A percentile compares a stretch with the other conserved stretches of the same genome.
phyloP scores from a whole-genome alignment of 2,329 filamentous ascomycete genomes.

The Aspergillus texensis region DNA sequence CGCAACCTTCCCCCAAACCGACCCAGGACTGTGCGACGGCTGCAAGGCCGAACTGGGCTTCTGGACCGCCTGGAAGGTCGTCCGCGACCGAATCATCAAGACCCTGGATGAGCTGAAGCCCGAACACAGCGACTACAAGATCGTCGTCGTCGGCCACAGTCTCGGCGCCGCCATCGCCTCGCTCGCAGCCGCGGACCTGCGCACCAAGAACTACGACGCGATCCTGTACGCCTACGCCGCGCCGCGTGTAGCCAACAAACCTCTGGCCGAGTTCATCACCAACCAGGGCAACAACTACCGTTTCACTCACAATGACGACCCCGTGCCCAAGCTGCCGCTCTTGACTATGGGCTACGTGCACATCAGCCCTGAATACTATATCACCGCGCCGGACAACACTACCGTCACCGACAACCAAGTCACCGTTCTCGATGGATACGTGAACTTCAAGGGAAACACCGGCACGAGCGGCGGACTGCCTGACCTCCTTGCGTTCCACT shows the following conservation, averaged over 20 bases:
- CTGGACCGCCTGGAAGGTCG: conserved; percentile 47
- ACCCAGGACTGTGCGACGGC: conserved; percentile 45
- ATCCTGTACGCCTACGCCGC: conserved; percentile 70
- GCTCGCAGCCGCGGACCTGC: conserved; percentile 61
- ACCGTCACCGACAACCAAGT: conserved; percentile 24
- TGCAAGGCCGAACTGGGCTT: conserved; percentile 51
- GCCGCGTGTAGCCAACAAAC: conserved; percentile 65
- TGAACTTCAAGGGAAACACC: conserved; percentile 30
- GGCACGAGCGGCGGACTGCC: conserved; percentile 23
- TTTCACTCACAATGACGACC: conserved; percentile 68
- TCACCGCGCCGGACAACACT: conserved; percentile 38
- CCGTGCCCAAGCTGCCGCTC: conserved; percentile 68
- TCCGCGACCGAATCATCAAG: conserved; percentile 38
- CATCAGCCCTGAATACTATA: conserved; percentile 71
- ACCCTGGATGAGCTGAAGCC: conserved; percentile 32
- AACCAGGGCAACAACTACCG: conserved; percentile 60
- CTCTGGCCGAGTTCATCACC: conserved; percentile 58
- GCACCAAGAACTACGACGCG: conserved; percentile 49
- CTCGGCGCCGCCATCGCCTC: conserved; percentile 68
- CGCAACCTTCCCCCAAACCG: conserved; percentile 28
- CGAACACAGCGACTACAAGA: conserved; percentile 36
- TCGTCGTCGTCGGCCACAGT: conserved; percentile 63
- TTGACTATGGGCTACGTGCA: conserved; percentile 64
- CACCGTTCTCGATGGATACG: conserved; percentile 23
- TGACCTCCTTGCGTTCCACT: conserved; percentile 16